A percentile compares a stretch with the other conserved stretches of the same genome.
These are phyloP conservation scores for Calocybe cyanea DNA, from an alignment of 768 basidiomycete genomes.

Conservation along the genomic window DNA sequence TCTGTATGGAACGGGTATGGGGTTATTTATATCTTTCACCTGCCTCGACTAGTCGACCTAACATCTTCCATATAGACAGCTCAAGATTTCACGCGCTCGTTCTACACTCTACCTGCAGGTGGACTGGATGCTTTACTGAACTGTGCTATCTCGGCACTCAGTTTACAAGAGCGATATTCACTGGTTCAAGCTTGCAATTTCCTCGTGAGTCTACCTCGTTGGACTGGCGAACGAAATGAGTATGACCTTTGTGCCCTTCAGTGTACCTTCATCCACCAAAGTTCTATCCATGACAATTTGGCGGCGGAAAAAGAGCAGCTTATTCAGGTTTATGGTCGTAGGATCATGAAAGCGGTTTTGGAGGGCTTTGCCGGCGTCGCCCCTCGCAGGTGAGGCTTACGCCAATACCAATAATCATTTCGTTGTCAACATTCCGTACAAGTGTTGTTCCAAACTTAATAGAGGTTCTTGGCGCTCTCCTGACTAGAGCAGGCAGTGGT, in stretches of 20 bases:
- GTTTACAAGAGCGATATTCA: constrained; percentile 76
- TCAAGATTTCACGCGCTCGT: constrained; percentile 50
- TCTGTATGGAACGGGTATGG: constrained; percentile 68
- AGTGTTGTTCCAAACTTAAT: constrained; percentile 82
- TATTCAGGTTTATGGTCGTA: constrained; percentile 52
- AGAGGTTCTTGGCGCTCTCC: constrained; percentile 70
- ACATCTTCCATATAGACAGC: constrained; percentile 26
- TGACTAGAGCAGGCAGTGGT: constrained; percentile 41
- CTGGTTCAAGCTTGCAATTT: constrained; percentile 80
- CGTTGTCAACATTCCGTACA: not conserved
- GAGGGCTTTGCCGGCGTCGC: constrained; percentile 81
- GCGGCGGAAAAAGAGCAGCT: constrained; percentile 40
- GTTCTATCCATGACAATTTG: constrained; percentile 60
- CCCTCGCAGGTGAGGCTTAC: constrained; percentile 45
- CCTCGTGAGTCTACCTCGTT: constrained; percentile 46
- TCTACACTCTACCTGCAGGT: constrained; percentile 55
- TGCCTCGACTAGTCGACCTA: not conserved
- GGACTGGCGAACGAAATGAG: not conserved
- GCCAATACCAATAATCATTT: not conserved
- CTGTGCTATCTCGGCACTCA: constrained; percentile 58
- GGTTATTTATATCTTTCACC: constrained; percentile 17
- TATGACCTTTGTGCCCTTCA: constrained; percentile 22
- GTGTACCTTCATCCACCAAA: constrained; percentile 65
- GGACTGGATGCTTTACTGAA: constrained; percentile 62
- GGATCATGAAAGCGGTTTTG: constrained; percentile 38